phyloP scores from a whole-genome alignment of 805 yeast species.

The Trichomonascus vanleenenianus region DNA sequence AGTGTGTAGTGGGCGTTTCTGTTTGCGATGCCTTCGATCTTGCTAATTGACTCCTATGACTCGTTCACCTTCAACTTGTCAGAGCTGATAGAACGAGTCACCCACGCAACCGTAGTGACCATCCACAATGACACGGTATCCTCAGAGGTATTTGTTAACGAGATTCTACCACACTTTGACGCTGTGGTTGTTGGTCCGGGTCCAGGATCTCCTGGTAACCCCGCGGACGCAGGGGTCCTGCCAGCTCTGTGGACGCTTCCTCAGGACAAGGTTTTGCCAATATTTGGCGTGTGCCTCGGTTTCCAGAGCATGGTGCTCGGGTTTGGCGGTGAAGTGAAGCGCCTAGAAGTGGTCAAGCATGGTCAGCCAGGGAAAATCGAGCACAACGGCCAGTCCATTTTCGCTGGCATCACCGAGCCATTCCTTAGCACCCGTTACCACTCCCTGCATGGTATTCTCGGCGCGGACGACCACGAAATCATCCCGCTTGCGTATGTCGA shows the following conservation, averaged over 20 bases:
- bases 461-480: constrained; percentile 28
- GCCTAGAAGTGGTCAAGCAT: constrained; percentile 59
- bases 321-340: constrained; percentile 48
- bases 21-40: constrained; percentile 27
- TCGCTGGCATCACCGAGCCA: constrained; percentile 32
- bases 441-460: constrained; percentile 40
- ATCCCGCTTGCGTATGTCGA: constrained; percentile 49
- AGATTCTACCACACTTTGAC: constrained; percentile 47
- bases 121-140: constrained; percentile 56
- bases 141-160: constrained; percentile 28
- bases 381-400: constrained; percentile 32
- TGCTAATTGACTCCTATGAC: constrained; percentile 88
- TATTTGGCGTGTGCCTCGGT: constrained; percentile 89
- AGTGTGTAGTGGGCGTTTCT: no score
- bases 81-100: constrained; percentile 47
- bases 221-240: constrained; percentile 66
- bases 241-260: constrained; percentile 42
- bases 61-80: constrained; percentile 84
- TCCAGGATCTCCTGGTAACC: constrained; percentile 76
- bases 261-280: constrained; percentile 42
- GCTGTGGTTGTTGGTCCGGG: constrained; percentile 93
- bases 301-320: constrained; percentile 72
- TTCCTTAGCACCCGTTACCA: constrained; percentile 83
- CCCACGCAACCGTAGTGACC: constrained; percentile 43
- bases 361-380: constrained; percentile 68